phyloP scores from a whole-genome alignment of 2,329 filamentous ascomycete species.

The Pezicula rhizophila region DNA sequence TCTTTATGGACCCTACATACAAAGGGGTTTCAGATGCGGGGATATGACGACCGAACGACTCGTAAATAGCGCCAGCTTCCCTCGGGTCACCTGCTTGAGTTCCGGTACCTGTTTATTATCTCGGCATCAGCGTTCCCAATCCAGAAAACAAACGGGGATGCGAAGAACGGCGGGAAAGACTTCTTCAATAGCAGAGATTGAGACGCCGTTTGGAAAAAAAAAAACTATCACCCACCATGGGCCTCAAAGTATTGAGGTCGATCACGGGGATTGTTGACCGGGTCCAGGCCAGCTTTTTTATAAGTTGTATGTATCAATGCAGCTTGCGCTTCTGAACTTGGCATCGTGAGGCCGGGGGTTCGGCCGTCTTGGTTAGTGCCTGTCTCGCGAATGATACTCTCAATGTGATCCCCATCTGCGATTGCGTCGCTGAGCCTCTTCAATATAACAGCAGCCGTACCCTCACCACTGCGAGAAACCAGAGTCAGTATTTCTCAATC shows the following conservation, averaged over 20 bases:
- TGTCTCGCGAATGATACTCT: constrained; percentile 46
- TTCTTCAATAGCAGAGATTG: no score
- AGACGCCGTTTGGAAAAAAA: no score
- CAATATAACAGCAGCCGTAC: constrained; percentile 48
- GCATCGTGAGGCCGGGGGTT: constrained; percentile 49
- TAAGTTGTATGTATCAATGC: constrained; percentile 3
- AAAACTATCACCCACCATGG: constrained; percentile 7
- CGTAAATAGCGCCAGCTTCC: constrained; percentile 15
- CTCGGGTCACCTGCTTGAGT: constrained; percentile 21
- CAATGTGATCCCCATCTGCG: constrained; percentile 49
- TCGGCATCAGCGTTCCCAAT: no score
- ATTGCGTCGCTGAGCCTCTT: constrained; percentile 53
- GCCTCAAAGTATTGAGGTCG: constrained; percentile 12
- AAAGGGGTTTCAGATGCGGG: background rate
- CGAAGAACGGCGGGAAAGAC: no score
- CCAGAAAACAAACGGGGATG: no score
- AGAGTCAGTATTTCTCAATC: no score
- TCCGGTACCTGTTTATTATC: constrained; percentile 15
- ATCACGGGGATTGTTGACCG: background rate
- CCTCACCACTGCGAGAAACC: constrained; percentile 34
- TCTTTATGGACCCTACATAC: constrained; percentile 10
- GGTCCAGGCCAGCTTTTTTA: constrained; percentile 1
- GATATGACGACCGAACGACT: constrained; percentile 7
- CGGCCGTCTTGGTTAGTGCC: constrained; percentile 51
- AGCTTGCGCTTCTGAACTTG: constrained; percentile 37